A percentile compares a stretch with the other conserved stretches of the same genome.
These are phyloP conservation scores for Trichosporon coremiiforme DNA, from an alignment of 1,284 basidiomycete species.

Conservation along the genomic window DNA sequence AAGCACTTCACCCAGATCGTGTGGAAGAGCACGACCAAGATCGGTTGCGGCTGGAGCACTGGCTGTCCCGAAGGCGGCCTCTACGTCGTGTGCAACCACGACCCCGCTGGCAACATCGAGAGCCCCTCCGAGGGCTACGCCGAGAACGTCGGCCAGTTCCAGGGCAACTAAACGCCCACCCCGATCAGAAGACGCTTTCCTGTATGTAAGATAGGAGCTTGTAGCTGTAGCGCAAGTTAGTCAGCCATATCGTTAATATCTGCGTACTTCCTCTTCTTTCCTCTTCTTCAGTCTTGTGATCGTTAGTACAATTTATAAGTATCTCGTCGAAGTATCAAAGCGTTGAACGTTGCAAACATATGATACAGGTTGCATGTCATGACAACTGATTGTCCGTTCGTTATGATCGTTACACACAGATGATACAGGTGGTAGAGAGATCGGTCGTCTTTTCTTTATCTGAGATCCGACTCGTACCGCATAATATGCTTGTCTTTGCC, in stretches of 20 bases:
- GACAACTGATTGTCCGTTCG: slow-evolving; percentile 7
- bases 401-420: not conserved
- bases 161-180: not conserved
- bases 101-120: slow-evolving; percentile 3
- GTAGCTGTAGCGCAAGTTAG: slow-evolving; percentile 9
- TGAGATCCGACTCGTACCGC: not conserved
- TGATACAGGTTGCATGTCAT: not conserved
- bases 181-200: not conserved
- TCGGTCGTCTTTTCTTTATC: not conserved
- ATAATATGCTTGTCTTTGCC: not conserved
- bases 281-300: slow-evolving; percentile 1
- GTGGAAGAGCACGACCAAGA: slow-evolving; percentile 46
- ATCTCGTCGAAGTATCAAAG: not conserved
- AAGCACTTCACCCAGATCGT: slow-evolving; percentile 37
- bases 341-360: not conserved
- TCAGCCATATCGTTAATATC: slow-evolving; percentile 1
- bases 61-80: slow-evolving; percentile 10
- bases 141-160: slow-evolving; percentile 5
- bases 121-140: not conserved
- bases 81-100: slow-evolving; percentile 15
- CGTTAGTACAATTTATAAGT: not conserved
- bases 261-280: not conserved
- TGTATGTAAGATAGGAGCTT: not conserved
- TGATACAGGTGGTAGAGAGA: not conserved
- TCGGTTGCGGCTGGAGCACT: slow-evolving; percentile 42